Evolutionary conservation across 163 green algal genomes (phyloP).

Genomic region (Scenedesmus sp.): DNA sequence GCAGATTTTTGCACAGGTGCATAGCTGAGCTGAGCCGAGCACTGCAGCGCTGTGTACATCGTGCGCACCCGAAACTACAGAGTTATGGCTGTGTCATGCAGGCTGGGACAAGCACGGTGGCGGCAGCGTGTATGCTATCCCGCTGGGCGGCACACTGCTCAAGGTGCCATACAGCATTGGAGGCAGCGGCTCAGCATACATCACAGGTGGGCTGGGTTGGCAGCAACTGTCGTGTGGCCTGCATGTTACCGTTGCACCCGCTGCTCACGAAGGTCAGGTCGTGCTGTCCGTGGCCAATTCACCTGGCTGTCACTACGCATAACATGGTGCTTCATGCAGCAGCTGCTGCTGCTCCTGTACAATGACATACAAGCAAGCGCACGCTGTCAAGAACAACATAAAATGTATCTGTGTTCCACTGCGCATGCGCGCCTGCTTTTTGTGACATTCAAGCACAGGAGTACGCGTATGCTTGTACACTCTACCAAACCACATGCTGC

Average conservation of each 20-base stretch:
- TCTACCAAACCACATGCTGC: too few species aligned
- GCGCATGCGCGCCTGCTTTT: too few species aligned
- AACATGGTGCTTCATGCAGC: too few species aligned
- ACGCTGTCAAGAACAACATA: conserved; percentile 58
- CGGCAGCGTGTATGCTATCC: conserved; percentile 86
- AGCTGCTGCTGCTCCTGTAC: too few species aligned
- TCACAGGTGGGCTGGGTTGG: conserved; percentile 57
- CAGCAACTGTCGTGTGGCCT: not conserved
- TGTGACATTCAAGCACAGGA: too few species aligned
- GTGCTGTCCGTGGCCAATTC: too few species aligned
- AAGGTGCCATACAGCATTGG: conserved; percentile 81
- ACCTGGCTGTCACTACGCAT: too few species aligned
- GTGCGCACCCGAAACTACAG: too few species aligned
- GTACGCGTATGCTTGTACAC: too few species aligned
- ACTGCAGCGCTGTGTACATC: not conserved
- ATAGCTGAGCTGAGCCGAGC: too few species aligned
- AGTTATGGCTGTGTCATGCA: not conserved
- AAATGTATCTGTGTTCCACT: conserved; percentile 68
- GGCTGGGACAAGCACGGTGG: conserved; percentile 87
- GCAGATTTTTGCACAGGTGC: not conserved
- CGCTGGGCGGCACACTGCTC: conserved; percentile 90
- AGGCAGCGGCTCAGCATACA: conserved; percentile 92
- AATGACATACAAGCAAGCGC: too few species aligned
- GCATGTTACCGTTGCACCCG: not conserved
- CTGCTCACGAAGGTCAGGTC: too few species aligned